Conservation (phyloP, 73 alveolate species). For the Paramecium tetraurelia region DNA sequence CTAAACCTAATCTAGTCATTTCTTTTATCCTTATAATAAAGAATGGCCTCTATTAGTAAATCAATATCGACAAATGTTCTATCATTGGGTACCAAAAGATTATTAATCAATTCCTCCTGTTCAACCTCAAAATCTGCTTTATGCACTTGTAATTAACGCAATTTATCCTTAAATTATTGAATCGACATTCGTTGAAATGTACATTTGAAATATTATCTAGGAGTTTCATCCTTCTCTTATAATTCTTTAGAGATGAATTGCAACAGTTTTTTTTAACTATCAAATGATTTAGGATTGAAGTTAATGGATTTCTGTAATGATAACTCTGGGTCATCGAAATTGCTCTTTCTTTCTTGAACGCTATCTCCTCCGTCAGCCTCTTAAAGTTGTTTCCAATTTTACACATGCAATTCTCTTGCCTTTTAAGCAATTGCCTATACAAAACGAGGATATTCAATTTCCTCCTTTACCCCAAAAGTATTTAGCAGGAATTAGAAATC, state of each 20-base stretch:
- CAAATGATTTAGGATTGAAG: neutral
- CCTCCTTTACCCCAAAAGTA: neutral
- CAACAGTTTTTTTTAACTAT: neutral
- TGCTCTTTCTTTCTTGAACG: neutral
- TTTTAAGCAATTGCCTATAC: neutral
- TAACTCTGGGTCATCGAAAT: neutral
- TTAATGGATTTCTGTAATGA: conserved; percentile 12
- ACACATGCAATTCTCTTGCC: neutral
- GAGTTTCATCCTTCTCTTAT: neutral
- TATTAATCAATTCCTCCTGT: neutral
- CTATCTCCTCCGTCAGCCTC: neutral
- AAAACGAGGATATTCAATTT: conserved; percentile 13
- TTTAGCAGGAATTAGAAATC: neutral
- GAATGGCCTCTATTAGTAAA: neutral
- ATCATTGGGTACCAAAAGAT: neutral
- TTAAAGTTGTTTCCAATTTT: neutral
- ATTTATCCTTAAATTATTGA: neutral
- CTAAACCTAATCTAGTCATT: neutral
- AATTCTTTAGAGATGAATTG: neutral
- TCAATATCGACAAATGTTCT: neutral
- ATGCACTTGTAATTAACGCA: neutral
- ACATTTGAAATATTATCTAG: neutral
- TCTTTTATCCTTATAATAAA: neutral
- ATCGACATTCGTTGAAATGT: neutral
- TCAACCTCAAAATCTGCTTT: neutral